Base-by-base conservation (phyloP, 495 filamentous ascomycete species). In the Astrothelium subdiscretum region DNA sequence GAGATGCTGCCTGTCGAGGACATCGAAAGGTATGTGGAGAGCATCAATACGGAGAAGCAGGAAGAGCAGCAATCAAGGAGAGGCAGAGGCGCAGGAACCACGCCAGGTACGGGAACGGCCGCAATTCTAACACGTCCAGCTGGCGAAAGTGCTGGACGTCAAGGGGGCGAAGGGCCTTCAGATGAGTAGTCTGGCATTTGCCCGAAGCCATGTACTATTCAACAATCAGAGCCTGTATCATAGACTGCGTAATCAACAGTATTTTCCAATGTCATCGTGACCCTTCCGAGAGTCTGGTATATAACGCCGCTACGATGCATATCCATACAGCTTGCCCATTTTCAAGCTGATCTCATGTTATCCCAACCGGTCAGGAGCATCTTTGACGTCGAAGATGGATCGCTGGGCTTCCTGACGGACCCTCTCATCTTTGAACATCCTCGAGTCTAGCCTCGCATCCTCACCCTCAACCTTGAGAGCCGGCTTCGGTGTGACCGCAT, bases 51-150 rank as follows among this genome's bases (percentile, higher is more conserved):
- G 65, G 94, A 97, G 83, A 98, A 98, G 83, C 91, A 96, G 72
- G 94, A 96, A 77, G 94, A 97, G 78, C 92, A 92, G 12, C 89
- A 88, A 32, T 92, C 89, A 82, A 97, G 97, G 87, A 95, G 96
- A 83, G 89, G 59, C 6, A 57, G 58, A 32, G 52, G 61, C 27
- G 57, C 85, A 24, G 85, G 88, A 57, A 84, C 88, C 60, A 83
- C 82, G 64, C 83, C 86, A 15, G 89, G 89, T 48, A 87, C 86
- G 61, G 89, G 88, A 54, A 88, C 81, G 65, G 84, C 89, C 2
- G 85, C 90, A 35, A 92, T 92, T 67, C 75, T 90, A 73, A 92
- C 89, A 31, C 80, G 83, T 67, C 83, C 81, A 59, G 78, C 76
- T 61, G 79, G 69, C 22, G 73, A 74, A 44, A 57, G 62, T n/a